Evolutionary conservation across 305 asterid genomes (phyloP), one percentile per base, ranked within the genome.

Genomic region (Fraxinus latifolia): DNA sequence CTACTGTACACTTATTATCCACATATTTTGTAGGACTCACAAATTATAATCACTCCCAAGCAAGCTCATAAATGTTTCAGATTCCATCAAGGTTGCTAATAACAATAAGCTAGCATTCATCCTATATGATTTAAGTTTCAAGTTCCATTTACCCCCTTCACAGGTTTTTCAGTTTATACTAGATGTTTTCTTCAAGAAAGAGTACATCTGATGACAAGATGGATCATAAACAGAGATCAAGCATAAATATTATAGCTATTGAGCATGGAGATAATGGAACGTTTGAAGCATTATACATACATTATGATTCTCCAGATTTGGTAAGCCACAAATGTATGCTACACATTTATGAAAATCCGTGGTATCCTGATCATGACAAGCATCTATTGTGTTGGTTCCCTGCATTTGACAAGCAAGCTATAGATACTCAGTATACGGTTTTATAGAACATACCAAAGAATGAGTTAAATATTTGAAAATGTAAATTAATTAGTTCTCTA

Each of bases 271-370:
- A 33, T 29, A 21, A 76, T 27, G 33, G 36, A 74, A 27, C 11
- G 14, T 67, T 8, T 67, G 7, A 4, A 83, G 78, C 25, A 50
- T 27, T 9, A 62, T 19, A 84, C 97, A 34, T 87, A 93, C 98
- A 87, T 91, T 86, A 58, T 91, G 83, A 39, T 87, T 87, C 77
- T 87, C 89, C 77, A 82, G 80, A 81, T 70, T 79, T 27, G 91
- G 87, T 23, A 89, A 79, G 81, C 91, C 91, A 80, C 74, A 88
- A 47, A 95, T 82, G 77, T 93, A 89, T 72, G 86, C 87, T 65
- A 96, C 86, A 32, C 99, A 96, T 86, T 96, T 96, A 83, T 96
- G 96, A 80, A 96, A 87, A 87, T 96, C 98, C 12, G 99, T 96
- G 19, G 97, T 91, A 82, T 94, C 97, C 83, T 94, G 99, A 87